A percentile compares a stretch with the other conserved stretches of the same genome.
These are phyloP conservation scores for Cladobotryum protrusum DNA, from an alignment of 2,329 filamentous ascomycete species.

Conservation along the genomic window DNA sequence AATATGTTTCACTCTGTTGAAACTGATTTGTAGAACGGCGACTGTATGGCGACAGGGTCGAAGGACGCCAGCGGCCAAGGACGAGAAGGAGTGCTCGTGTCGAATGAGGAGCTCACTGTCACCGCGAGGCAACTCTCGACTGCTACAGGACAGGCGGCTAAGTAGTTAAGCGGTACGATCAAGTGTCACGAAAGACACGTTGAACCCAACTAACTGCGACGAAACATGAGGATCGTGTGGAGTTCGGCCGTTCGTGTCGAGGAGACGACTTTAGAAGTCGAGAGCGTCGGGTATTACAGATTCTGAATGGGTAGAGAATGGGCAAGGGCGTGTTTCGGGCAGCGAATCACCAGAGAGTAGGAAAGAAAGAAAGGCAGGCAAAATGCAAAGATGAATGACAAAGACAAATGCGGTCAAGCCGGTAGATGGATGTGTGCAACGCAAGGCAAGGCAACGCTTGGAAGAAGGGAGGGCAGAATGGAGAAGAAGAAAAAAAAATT, in stretches of 20 bases:
- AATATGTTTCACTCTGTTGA: constrained; percentile 12
- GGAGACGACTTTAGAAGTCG: constrained; percentile 13
- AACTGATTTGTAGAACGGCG: neutral
- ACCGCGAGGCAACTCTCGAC: constrained; percentile 35
- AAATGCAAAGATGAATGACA: constrained; percentile 22
- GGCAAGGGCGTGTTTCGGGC: constrained; percentile 17
- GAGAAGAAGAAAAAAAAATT: constrained; percentile 17
- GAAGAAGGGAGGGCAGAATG: constrained; percentile 5
- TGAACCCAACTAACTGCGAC: constrained; percentile 24
- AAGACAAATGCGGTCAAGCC: constrained; percentile 20
- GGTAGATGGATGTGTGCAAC: constrained; percentile 19
- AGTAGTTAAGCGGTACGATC: constrained; percentile 19
- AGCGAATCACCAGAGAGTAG: constrained; percentile 14
- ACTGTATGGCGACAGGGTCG: constrained; percentile 26
- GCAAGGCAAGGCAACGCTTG: constrained; percentile 15
- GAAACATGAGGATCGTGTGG: constrained; percentile 27
- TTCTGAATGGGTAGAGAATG: constrained; percentile 16
- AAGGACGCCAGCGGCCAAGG: constrained; percentile 54
- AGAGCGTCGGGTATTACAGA: constrained; percentile 23
- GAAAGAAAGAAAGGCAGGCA: constrained; percentile 20
- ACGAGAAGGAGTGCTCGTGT: constrained; percentile 35
- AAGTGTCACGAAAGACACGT: constrained; percentile 27
- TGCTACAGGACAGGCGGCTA: constrained; percentile 17
- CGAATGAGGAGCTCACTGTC: constrained; percentile 37
- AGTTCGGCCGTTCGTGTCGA: constrained; percentile 17